Percentiles rank a stretch among this genome's conserved stretches.
Conservation (phyloP, 371 early-diverging fungal species). For the Mortierella sp. region DNA sequence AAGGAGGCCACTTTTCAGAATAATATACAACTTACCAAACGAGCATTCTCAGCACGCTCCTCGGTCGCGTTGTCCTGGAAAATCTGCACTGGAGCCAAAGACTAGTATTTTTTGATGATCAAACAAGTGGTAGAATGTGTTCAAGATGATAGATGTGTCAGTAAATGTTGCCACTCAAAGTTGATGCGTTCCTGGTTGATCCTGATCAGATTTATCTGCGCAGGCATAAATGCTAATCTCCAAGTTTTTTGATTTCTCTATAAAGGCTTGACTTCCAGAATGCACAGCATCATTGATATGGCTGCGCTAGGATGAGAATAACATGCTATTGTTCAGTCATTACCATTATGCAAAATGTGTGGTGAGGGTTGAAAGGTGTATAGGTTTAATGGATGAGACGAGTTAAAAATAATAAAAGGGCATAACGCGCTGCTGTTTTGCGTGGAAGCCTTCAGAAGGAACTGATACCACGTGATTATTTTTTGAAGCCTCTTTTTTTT, state of each 20-base stretch:
- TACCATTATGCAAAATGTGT: slow-evolving; percentile 12
- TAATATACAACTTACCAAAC: slow-evolving; percentile 80
- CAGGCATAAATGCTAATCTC: background rate
- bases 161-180: background rate
- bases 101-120: slow-evolving; percentile 48
- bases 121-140: background rate
- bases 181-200: slow-evolving; percentile 6
- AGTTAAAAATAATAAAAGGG: background rate
- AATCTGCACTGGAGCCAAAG: slow-evolving; percentile 84
- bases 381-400: background rate
- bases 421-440: slow-evolving; percentile 3
- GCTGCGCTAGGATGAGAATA: background rate
- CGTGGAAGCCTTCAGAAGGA: slow-evolving; percentile 23
- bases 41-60: slow-evolving; percentile 98
- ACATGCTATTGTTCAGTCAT: background rate
- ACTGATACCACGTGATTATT: slow-evolving; percentile 16
- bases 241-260: too few species aligned
- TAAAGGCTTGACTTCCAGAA: background rate
- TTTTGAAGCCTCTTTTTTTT: too few species aligned
- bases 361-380: background rate
- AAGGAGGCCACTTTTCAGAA: slow-evolving; percentile 56
- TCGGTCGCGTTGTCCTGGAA: slow-evolving; percentile 95
- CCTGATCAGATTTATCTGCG: slow-evolving; percentile 10
- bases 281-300: background rate
- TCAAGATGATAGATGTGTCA: background rate